phyloP scores from a whole-genome alignment of 2,329 filamentous ascomycete species.

The Didymella keratinophila region DNA sequence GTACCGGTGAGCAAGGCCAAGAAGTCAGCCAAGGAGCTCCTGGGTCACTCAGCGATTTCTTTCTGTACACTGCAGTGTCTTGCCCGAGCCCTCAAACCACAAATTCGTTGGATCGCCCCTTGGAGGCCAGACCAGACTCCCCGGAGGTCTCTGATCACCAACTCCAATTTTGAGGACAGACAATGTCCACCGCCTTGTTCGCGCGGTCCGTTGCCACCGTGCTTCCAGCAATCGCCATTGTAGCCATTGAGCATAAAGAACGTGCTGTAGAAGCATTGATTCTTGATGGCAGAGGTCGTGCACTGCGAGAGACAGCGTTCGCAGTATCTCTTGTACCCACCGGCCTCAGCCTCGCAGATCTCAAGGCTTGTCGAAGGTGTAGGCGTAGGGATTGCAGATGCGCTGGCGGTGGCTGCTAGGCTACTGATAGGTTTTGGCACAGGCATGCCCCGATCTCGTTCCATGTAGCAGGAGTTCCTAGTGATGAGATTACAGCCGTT shows the following conservation, averaged over 20 bases:
- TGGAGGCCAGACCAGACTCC: too few relatives aligned
- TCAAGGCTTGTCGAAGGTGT: too few relatives aligned
- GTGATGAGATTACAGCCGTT: not conserved
- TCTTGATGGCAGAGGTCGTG: not conserved
- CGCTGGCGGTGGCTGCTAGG: not conserved
- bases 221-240: slow-evolving; percentile 3
- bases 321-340: not conserved
- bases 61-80: too few relatives aligned
- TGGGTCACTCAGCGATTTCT: too few relatives aligned
- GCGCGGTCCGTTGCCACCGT: not conserved
- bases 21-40: not conserved
- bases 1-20: not conserved
- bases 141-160: too few relatives aligned
- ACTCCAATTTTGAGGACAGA: slow-evolving; percentile 1
- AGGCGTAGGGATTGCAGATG: too few relatives aligned
- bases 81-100: too few relatives aligned
- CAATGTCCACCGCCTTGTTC: not conserved
- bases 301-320: not conserved
- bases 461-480: not conserved
- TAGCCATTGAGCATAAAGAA: too few relatives aligned
- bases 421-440: not conserved
- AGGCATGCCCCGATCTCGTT: not conserved
- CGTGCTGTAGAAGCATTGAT: too few relatives aligned
- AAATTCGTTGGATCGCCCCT: too few relatives aligned
- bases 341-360: not conserved